Percentiles rank a stretch among this genome's conserved stretches.
These are phyloP conservation scores for Orbilia quercus DNA, from an alignment of 2,329 filamentous ascomycete species.

Conservation along the genomic window DNA sequence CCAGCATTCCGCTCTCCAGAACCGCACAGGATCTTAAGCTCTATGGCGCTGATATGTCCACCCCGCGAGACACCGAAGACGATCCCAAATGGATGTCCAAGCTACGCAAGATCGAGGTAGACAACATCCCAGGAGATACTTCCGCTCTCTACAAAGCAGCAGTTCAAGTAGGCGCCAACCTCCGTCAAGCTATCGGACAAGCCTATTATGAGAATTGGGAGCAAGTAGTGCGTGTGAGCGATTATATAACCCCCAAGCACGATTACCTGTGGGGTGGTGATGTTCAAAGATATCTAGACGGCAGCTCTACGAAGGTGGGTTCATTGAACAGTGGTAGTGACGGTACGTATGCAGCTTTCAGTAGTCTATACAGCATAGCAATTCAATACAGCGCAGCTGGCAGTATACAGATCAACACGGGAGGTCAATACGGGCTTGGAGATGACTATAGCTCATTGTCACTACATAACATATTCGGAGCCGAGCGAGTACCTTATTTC, in stretches of 20 bases:
- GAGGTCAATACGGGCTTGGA: neutral
- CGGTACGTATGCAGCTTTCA: conserved; percentile 1
- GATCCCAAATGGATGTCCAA: conserved; percentile 2
- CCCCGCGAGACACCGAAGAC: conserved; percentile 3
- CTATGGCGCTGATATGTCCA: neutral
- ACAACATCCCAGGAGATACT: neutral
- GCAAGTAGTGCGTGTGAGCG: neutral
- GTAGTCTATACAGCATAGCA: neutral
- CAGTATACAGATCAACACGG: too few relatives aligned
- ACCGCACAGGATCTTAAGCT: neutral
- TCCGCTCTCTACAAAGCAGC: neutral
- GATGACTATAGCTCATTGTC: conserved; percentile 9
- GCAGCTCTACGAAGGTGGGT: neutral
- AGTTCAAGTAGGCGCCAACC: neutral
- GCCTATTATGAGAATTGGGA: neutral
- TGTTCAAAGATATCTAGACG: neutral
- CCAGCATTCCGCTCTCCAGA: conserved; percentile 1
- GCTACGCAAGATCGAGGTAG: neutral
- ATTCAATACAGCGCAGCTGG: too few relatives aligned
- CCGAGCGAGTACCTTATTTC: neutral
- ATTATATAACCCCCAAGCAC: conserved; percentile 1
- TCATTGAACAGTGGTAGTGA: neutral
- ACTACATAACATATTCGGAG: conserved; percentile 14
- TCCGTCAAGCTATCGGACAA: neutral
- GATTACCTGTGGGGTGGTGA: conserved; percentile 5